These are phyloP conservation scores for Aspergillus haitiensis DNA, from an alignment of 495 filamentous ascomycete genomes.

Conservation along the genomic window DNA sequence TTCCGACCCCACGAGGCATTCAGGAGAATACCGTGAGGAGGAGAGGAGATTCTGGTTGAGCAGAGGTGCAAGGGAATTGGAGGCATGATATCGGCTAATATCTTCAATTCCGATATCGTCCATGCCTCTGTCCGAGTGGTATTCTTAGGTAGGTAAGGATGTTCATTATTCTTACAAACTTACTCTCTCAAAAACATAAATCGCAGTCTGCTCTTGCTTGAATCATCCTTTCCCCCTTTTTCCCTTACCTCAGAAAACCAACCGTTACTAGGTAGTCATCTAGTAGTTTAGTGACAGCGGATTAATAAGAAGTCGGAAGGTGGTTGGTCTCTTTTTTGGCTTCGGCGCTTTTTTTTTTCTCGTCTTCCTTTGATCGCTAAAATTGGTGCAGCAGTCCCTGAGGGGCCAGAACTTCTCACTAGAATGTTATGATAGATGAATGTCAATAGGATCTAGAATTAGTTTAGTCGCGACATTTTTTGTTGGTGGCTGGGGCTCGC, in stretches of 20 bases:
- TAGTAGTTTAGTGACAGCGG: too few relatives aligned
- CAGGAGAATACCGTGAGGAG: constrained; percentile 8
- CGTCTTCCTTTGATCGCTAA: constrained; percentile 14
- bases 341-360: background rate
- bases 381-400: constrained; percentile 19
- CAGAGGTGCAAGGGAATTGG: background rate
- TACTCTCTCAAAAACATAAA: too few relatives aligned
- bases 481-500: constrained; percentile 19
- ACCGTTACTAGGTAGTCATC: too few relatives aligned
- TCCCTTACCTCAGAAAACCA: too few relatives aligned
- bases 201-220: too few relatives aligned
- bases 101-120: constrained; percentile 1
- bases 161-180: too few relatives aligned
- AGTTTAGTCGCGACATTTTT: constrained; percentile 9
- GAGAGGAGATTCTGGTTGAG: constrained; percentile 2
- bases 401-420: constrained; percentile 27
- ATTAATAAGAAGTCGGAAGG: background rate
- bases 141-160: too few relatives aligned
- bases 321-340: constrained; percentile 7
- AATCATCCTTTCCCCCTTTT: too few relatives aligned
- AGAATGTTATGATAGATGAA: constrained; percentile 6
- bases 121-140: background rate
- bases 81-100: background rate
- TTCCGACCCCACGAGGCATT: constrained; percentile 16
- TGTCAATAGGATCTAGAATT: constrained; percentile 19